Evolutionary conservation across 2,329 filamentous ascomycete genomes (phyloP).

Genomic region (Cryphonectria radicalis): DNA sequence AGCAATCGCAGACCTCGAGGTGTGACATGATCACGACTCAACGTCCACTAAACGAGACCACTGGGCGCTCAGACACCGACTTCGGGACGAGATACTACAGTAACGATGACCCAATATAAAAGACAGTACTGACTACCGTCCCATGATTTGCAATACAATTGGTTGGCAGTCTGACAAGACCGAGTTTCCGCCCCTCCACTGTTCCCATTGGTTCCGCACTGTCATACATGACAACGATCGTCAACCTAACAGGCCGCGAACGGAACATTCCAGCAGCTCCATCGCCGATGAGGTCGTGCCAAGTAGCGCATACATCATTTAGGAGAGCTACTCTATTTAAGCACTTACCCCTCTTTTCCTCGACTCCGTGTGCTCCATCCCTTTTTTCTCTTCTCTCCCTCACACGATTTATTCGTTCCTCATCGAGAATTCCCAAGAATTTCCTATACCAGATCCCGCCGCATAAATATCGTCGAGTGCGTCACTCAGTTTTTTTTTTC

Average conservation of each 20-base stretch:
- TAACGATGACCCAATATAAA: neutral
- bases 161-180: neutral
- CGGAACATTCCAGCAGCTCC: neutral
- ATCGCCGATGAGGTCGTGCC: neutral
- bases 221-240: constrained; percentile 7
- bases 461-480: neutral
- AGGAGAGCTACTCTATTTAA: neutral
- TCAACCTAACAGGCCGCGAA: neutral
- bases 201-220: neutral
- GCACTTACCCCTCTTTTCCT: neutral
- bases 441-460: neutral
- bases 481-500: neutral
- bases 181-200: neutral
- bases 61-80: neutral
- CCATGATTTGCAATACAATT: neutral
- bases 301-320: neutral
- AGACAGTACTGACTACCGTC: neutral
- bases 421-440: neutral
- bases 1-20: neutral
- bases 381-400: neutral
- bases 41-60: neutral
- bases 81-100: neutral
- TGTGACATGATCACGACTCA: neutral
- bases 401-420: neutral
- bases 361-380: neutral